phyloP scores from a whole-genome alignment of 257 asterid species.

The Fraxinus americana region DNA sequence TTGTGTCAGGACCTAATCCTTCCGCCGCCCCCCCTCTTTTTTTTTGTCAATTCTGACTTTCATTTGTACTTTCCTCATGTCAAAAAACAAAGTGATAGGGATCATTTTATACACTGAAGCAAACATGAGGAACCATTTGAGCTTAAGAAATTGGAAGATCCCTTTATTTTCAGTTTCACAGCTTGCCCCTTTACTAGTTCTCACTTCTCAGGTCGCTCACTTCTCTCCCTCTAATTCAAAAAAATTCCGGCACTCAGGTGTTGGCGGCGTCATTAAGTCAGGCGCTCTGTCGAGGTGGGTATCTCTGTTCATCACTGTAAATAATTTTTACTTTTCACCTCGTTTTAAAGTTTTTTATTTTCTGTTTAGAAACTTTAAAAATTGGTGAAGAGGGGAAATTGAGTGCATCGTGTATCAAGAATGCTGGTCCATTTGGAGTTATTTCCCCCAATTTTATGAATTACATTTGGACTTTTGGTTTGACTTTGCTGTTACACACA shows the following conservation, averaged over 20 bases:
- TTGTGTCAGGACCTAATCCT: too few relatives aligned
- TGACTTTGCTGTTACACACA: background rate
- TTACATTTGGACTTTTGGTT: slow-evolving; percentile 4
- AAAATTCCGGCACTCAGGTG: background rate
- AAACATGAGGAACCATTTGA: too few relatives aligned
- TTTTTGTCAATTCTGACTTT: too few relatives aligned
- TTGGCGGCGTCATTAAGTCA: background rate
- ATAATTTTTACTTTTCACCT: background rate
- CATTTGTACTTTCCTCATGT: too few relatives aligned
- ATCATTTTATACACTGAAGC: too few relatives aligned
- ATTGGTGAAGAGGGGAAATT: slow-evolving; percentile 14
- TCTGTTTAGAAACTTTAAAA: background rate
- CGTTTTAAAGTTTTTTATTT: background rate
- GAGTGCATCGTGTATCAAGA: slow-evolving; percentile 29
- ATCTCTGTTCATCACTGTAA: background rate
- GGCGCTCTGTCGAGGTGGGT: background rate
- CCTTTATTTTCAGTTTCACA: background rate
- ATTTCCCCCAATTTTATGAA: background rate
- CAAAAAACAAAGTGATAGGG: too few relatives aligned
- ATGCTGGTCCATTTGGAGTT: slow-evolving; percentile 11
- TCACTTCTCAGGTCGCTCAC: background rate
- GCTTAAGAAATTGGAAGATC: too few relatives aligned
- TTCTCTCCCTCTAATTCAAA: background rate
- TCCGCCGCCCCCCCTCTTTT: too few relatives aligned
- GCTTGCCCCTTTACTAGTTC: background rate